Evolutionary conservation across 2,329 filamentous ascomycete genomes (phyloP).

Genomic region (Diplodia sapinea): DNA sequence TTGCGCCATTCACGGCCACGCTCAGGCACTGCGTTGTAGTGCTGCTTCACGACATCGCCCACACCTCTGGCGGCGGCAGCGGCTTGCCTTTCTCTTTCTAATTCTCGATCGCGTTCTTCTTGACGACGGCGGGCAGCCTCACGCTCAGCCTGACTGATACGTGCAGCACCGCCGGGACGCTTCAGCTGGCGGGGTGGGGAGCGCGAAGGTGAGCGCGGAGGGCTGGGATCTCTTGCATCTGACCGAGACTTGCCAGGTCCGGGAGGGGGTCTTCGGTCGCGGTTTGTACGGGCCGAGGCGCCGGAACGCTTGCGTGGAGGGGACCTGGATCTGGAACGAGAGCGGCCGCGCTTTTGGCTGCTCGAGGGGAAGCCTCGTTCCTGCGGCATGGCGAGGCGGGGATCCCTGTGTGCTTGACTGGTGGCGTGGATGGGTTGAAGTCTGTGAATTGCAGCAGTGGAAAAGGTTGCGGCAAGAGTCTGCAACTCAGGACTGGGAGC

Average conservation of each 20-base stretch:
- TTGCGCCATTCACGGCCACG: constrained; percentile 92
- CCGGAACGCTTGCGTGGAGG: constrained; percentile 47
- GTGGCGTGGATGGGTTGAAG: neutral
- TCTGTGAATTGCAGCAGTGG: neutral
- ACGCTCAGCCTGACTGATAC: constrained; percentile 70
- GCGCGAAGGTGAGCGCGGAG: constrained; percentile 37
- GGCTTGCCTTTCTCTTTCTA: constrained; percentile 52
- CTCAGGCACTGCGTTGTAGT: constrained; percentile 96
- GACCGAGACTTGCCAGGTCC: neutral
- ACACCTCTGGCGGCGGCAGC: constrained; percentile 52
- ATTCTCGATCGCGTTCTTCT: constrained; percentile 46
- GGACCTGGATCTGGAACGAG: constrained; percentile 43
- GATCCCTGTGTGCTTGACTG: neutral
- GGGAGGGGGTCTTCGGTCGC: constrained; percentile 25
- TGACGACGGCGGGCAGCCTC: constrained; percentile 67
- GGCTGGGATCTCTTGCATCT: constrained; percentile 18
- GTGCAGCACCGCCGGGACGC: constrained; percentile 58
- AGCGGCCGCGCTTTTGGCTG: constrained; percentile 33
- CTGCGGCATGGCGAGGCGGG: constrained; percentile 25
- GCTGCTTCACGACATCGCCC: constrained; percentile 85
- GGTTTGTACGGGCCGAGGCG: constrained; percentile 36
- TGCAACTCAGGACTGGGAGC: too few relatives aligned
- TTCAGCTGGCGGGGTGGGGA: constrained; percentile 68
- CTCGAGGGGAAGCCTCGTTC: constrained; percentile 28
- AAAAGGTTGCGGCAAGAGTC: neutral